Conservation (phyloP, 768 basidiomycete genomes). For the Calocybe gangraenosa region DNA sequence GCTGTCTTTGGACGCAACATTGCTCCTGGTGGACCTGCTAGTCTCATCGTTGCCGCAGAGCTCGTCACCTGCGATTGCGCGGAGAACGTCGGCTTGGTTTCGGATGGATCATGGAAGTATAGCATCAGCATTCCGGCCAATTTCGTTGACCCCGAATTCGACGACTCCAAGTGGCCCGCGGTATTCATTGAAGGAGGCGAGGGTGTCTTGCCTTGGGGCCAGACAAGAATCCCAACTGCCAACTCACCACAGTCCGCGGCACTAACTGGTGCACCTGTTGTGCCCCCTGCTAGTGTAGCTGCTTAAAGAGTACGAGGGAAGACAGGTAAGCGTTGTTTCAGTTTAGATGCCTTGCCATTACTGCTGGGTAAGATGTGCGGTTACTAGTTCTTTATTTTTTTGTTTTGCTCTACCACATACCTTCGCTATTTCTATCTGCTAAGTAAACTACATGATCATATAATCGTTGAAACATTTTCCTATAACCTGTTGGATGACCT, state of each 20-base stretch:
- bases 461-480: no score
- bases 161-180: conserved; percentile 20
- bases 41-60: conserved; percentile 17
- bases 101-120: conserved; percentile 23
- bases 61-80: conserved; percentile 17
- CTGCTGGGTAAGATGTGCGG: no score
- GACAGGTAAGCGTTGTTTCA: no score
- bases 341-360: no score
- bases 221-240: conserved; percentile 4
- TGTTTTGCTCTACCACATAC: no score
- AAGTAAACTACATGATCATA: no score
- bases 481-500: no score
- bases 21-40: no score
- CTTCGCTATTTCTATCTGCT: no score
- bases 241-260: conserved; percentile 14
- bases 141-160: conserved; percentile 10
- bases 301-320: no score
- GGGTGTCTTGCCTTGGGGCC: conserved; percentile 21
- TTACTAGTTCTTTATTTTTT: no score
- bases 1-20: no score
- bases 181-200: conserved; percentile 20
- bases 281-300: conserved; percentile 14
- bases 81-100: conserved; percentile 12
- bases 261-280: conserved; percentile 7
- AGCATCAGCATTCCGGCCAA: conserved; percentile 13